Evolutionary conservation across 2,329 filamentous ascomycete genomes (phyloP).

Genomic region (Ophiostoma angusticollis): DNA sequence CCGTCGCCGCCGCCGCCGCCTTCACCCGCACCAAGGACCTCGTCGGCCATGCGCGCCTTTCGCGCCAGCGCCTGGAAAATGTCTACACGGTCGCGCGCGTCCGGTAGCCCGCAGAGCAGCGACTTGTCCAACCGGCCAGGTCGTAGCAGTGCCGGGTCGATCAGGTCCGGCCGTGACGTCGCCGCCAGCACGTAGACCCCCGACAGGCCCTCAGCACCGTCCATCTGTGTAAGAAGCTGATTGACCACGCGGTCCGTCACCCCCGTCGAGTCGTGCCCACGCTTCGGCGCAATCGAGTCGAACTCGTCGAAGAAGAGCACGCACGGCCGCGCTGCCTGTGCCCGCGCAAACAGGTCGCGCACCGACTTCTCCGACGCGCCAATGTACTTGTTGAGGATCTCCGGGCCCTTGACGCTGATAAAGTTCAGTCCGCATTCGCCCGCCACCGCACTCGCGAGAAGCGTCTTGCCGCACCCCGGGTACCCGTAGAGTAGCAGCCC

Average conservation of each 20-base stretch:
- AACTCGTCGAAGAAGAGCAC: slow-evolving; percentile 99
- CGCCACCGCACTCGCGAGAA: slow-evolving; percentile 91
- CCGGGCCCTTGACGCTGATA: slow-evolving; percentile 94
- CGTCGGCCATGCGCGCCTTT: slow-evolving; percentile 61
- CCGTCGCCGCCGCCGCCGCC: slow-evolving; percentile 15
- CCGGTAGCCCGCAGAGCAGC: slow-evolving; percentile 80
- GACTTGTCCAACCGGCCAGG: slow-evolving; percentile 91
- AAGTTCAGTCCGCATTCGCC: slow-evolving; percentile 97
- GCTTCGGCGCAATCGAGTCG: slow-evolving; percentile 91
- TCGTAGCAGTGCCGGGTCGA: slow-evolving; percentile 82
- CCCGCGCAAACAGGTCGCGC: slow-evolving; percentile 86
- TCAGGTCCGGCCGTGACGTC: slow-evolving; percentile 83
- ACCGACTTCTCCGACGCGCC: slow-evolving; percentile 95
- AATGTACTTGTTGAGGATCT: slow-evolving; percentile 98
- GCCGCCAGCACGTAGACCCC: slow-evolving; percentile 95
- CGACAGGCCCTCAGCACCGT: slow-evolving; percentile 86
- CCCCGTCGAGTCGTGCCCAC: slow-evolving; percentile 91
- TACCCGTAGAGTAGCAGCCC: slow-evolving; percentile 89
- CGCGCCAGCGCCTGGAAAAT: slow-evolving; percentile 75
- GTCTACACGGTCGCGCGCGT: slow-evolving; percentile 67
- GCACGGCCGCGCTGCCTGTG: slow-evolving; percentile 79
- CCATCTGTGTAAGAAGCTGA: slow-evolving; percentile 96
- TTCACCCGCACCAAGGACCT: slow-evolving; percentile 43
- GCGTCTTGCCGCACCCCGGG: slow-evolving; percentile 91
- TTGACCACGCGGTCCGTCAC: slow-evolving; percentile 99